Conservation (phyloP, 2,329 filamentous ascomycete genomes). For the Xylariaceae sp. region DNA sequence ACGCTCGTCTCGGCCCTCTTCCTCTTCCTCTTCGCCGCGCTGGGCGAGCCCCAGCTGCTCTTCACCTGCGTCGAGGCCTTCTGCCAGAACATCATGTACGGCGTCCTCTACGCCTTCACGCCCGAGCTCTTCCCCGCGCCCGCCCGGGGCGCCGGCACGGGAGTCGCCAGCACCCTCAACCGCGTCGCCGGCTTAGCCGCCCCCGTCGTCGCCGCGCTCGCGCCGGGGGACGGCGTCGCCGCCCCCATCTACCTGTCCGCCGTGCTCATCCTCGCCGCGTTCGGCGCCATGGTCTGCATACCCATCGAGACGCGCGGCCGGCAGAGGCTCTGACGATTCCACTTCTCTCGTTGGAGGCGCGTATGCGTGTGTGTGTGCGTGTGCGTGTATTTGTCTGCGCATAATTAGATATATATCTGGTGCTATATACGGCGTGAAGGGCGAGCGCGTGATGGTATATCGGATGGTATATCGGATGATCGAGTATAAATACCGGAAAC, state of each 20-base stretch:
- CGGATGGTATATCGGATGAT: too few relatives aligned
- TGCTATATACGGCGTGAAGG: too few relatives aligned
- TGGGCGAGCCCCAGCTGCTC: constrained; percentile 54
- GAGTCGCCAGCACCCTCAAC: constrained; percentile 66
- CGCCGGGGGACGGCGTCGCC: constrained; percentile 50
- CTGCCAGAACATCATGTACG: constrained; percentile 71
- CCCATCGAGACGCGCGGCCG: constrained; percentile 57
- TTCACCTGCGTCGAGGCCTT: constrained; percentile 65
- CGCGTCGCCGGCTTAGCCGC: constrained; percentile 59
- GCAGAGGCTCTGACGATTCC: constrained; percentile 44
- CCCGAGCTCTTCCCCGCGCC: constrained; percentile 70
- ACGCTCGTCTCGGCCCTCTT: constrained; percentile 62
- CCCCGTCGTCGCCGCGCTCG: constrained; percentile 57
- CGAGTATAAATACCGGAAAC: too few relatives aligned
- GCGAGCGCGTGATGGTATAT: too few relatives aligned
- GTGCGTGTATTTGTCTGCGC: too few relatives aligned
- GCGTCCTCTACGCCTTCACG: constrained; percentile 68
- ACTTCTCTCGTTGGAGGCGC: too few relatives aligned
- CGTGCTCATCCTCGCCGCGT: constrained; percentile 49
- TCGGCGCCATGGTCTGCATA: constrained; percentile 51
- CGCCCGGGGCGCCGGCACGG: constrained; percentile 63
- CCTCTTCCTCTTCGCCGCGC: constrained; percentile 58
- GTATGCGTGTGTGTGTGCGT: too few relatives aligned
- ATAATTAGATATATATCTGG: too few relatives aligned
- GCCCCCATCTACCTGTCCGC: constrained; percentile 52